These are phyloP conservation scores for Elsinoe fawcettii DNA, from an alignment of 2,329 filamentous ascomycete genomes.

Conservation along the genomic window DNA sequence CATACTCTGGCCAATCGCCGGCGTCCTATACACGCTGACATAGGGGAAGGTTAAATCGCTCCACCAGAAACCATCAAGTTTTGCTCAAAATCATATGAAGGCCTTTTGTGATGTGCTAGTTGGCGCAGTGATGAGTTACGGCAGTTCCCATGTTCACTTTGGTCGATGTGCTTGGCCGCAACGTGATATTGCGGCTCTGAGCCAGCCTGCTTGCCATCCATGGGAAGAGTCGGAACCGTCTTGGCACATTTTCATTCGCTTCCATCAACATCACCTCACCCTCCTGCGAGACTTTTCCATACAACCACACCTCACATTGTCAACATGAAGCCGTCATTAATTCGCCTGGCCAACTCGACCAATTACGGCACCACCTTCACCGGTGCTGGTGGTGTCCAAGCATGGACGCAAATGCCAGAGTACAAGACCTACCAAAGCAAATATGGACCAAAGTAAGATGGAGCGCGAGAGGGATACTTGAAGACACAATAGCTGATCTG, in stretches of 20 bases:
- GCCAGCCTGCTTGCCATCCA: not conserved
- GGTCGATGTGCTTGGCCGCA: not conserved
- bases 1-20: constrained; percentile 25
- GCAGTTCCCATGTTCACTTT: not conserved
- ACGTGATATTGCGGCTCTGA: not conserved
- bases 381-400: constrained; percentile 25
- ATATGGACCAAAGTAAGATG: constrained; percentile 51
- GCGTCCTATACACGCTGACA: not conserved
- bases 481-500: constrained; percentile 12
- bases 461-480: not conserved
- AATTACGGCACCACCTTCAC: constrained; percentile 23
- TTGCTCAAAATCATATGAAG: not conserved
- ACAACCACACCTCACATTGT: not conserved
- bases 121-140: not conserved
- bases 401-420: constrained; percentile 29
- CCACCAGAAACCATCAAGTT: not conserved
- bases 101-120: not conserved
- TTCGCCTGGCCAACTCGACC: constrained; percentile 22
- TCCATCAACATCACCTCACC: constrained; percentile 10
- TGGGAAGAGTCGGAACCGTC: constrained; percentile 7
- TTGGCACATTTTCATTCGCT: constrained; percentile 10
- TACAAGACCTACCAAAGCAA: constrained; percentile 49
- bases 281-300: not conserved
- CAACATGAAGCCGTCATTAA: constrained; percentile 27
- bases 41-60: not conserved